phyloP scores from a whole-genome alignment of 345 rosid genomes.

The Gossypium sturtianum region DNA sequence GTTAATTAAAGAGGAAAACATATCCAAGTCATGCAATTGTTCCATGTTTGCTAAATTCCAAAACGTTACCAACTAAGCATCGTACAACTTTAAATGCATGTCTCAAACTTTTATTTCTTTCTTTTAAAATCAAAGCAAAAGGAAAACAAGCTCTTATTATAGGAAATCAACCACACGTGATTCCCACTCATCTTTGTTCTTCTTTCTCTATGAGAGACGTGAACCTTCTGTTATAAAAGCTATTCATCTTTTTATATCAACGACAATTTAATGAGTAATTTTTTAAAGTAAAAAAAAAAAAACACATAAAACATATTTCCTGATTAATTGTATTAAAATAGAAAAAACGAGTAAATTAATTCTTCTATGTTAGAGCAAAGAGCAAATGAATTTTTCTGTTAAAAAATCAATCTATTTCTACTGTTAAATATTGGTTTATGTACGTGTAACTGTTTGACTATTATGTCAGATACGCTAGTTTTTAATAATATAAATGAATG shows the following conservation, averaged over 20 bases:
- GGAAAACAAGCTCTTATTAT: not conserved
- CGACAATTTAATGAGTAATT: too few relatives aligned
- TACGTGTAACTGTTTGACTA: too few relatives aligned
- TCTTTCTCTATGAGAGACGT: not conserved
- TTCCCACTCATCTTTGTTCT: not conserved
- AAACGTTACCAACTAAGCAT: not conserved
- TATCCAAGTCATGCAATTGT: not conserved
- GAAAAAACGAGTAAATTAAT: too few relatives aligned
- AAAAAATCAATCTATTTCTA: too few relatives aligned
- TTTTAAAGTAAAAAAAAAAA: too few relatives aligned
- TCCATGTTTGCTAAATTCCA: not conserved
- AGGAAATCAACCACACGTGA: not conserved
- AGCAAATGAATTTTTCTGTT: fast-evolving
- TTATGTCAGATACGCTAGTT: too few relatives aligned
- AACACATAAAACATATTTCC: too few relatives aligned
- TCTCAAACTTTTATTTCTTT: not conserved
- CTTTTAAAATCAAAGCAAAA: not conserved
- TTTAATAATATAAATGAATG: too few relatives aligned
- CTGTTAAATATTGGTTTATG: too few relatives aligned
- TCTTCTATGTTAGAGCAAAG: too few relatives aligned
- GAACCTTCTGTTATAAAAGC: not conserved
- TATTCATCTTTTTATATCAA: not conserved
- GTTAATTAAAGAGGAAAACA: not conserved
- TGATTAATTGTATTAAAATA: too few relatives aligned
- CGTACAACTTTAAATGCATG: not conserved